Conservation (phyloP, 2,329 filamentous ascomycete genomes). For the Monosporascus sp. region DNA sequence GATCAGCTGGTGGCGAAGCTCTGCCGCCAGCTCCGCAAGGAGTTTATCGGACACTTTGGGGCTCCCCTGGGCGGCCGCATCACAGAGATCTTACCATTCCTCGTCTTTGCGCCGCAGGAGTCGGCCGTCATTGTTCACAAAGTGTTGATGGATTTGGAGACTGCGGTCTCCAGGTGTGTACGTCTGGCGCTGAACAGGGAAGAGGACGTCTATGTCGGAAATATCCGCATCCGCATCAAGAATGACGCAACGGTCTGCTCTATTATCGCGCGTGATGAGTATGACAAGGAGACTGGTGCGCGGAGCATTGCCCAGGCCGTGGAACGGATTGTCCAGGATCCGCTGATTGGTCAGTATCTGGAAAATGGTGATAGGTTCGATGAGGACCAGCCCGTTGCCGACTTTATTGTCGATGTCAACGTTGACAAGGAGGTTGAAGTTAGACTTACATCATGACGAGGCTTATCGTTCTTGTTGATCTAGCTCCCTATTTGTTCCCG, state of each 20-base stretch:
- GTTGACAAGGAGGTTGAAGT: slow-evolving; percentile 9
- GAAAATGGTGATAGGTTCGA: slow-evolving; percentile 7
- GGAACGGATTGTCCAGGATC: slow-evolving; percentile 3
- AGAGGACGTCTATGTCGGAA: slow-evolving; percentile 10
- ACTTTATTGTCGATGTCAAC: slow-evolving; percentile 5
- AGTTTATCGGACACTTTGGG: slow-evolving; percentile 7
- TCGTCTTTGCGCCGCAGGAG: slow-evolving; percentile 9
- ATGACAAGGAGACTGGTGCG: slow-evolving; percentile 10
- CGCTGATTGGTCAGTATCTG: slow-evolving; percentile 8
- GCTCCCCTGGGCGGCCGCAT: slow-evolving; percentile 12
- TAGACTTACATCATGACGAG: background rate
- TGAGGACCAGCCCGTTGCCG: slow-evolving; percentile 4
- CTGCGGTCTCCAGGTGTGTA: slow-evolving; percentile 1
- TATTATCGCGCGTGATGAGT: slow-evolving; percentile 6
- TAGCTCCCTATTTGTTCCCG: no score
- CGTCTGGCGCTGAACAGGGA: slow-evolving; percentile 5
- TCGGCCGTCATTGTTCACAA: slow-evolving; percentile 6
- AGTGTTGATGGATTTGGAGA: slow-evolving; percentile 3
- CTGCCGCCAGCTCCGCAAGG: slow-evolving; percentile 6
- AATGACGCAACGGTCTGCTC: slow-evolving; percentile 11
- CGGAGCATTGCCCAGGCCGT: slow-evolving; percentile 9
- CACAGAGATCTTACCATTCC: slow-evolving; percentile 13
- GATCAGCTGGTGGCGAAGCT: slow-evolving; percentile 9
- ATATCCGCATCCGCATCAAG: slow-evolving; percentile 6
- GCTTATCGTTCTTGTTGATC: no score